Evolutionary conservation across 2,329 filamentous ascomycete genomes (phyloP), one percentile per base, ranked within the genome.

Genomic region (Talaromyces sp.): DNA sequence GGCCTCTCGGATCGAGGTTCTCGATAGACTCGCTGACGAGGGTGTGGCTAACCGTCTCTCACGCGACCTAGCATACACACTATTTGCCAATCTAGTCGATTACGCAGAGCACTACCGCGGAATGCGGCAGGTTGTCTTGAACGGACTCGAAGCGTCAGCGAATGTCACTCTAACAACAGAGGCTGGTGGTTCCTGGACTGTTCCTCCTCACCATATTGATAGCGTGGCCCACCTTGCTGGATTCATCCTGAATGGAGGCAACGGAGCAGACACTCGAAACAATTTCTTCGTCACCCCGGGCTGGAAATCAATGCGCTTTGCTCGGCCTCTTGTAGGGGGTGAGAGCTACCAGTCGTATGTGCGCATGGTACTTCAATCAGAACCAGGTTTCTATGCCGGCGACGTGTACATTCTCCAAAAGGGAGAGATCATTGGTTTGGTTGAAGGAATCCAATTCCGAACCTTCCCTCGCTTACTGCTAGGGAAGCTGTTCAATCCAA

Each of bases 211-310:
- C 56, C 69, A 68, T 56, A 69, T 76, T n/a, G 75, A 77, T 55
- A 70, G 65, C 31, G 64, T 72, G 1, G 69, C 67, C 27, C 74
- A 77, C 43, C 27, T 76, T 17, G 68, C 68, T 9, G 75, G 75
- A 0, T 77, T 77, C 59, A 66, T 76, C 14, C 67, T 74, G 61
- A 77, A 77, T 62, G 73, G 68, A 4, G 67, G 65, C 41, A 71
- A 75, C 27, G 63, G 62, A 21, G 64, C 70, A 35, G 65, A 68
- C 24, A 60, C 68, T 11, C 67, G 69, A 21, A 60, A 60, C 10
- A 64, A 71, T 14, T 72, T 72, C 2, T 77, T 68, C 58, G 68
- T 77, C 56, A 71, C 69, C 14, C 70, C 74, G 49, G 75, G 75
- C 5, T 75, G 75, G 64, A 65, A 67, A 7, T 62, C 64, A 3